Conservation (phyloP, 257 asterid genomes). For the Ilex asprella region DNA sequence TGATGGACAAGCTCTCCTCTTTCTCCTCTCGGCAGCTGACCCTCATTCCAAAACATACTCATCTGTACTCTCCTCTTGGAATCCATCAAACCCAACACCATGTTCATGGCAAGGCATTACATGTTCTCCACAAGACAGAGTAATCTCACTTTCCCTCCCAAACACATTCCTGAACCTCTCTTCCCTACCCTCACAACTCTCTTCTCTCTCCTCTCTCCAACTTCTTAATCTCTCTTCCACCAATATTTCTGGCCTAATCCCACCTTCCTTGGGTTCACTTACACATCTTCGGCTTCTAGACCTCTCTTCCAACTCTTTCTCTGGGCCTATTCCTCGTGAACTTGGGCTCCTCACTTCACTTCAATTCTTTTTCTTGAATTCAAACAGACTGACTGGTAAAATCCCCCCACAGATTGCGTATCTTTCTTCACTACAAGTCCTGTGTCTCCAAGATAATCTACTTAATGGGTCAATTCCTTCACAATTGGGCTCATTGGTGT, state of each 20-base stretch:
- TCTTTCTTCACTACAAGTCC: constrained; percentile 65
- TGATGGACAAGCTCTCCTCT: constrained; percentile 81
- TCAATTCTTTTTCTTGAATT: constrained; percentile 70
- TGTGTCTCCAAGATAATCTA: constrained; percentile 80
- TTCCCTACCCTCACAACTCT: constrained; percentile 49
- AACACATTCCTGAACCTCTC: constrained; percentile 78
- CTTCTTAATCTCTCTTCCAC: constrained; percentile 84
- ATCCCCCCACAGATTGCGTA: constrained; percentile 63
- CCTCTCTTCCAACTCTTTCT: constrained; percentile 64
- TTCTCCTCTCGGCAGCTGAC: constrained; percentile 57
- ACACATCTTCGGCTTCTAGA: constrained; percentile 61
- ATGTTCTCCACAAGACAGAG: constrained; percentile 83
- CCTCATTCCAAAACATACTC: constrained; percentile 47
- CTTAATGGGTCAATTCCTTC: constrained; percentile 68
- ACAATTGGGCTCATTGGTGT: constrained; percentile 52
- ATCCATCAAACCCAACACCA: constrained; percentile 60
- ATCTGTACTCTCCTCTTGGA: constrained; percentile 67
- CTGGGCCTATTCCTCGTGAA: constrained; percentile 59
- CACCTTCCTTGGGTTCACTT: constrained; percentile 53
- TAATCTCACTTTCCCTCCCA: constrained; percentile 76
- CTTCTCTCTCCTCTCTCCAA: constrained; percentile 73
- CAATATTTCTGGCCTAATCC: constrained; percentile 75
- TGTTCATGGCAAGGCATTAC: constrained; percentile 94
- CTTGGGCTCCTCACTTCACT: constrained; percentile 50
- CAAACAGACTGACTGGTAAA: constrained; percentile 52